Evolutionary conservation across 495 filamentous ascomycete genomes (phyloP), one percentile per base, ranked within the genome.

Genomic region (Immersiella caudata): DNA sequence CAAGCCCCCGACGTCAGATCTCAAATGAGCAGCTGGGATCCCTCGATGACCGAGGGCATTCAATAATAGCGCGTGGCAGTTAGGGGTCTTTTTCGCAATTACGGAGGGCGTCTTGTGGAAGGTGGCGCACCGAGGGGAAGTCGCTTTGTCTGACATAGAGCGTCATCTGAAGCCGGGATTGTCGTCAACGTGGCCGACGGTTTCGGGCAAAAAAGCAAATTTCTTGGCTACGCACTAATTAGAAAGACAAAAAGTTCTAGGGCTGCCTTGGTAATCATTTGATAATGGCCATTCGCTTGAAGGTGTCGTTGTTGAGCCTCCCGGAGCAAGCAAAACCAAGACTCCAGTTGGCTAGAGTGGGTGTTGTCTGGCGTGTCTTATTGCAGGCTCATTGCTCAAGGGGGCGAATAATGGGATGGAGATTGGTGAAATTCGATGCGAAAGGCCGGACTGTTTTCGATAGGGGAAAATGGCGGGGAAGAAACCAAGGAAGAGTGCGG

Each of bases 391-490:
- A n/a, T 55, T 7, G 24, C 8, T n/a, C 9, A n/a, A 9, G 9
- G n/a, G n/a, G 22, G 9, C 24, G n/a, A 27, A n/a, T 22, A 12
- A n/a, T 20, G n/a, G 46, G 36, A 63, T 63, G 61, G 40, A 54
- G 52, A 54, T 63, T 62, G 36, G 46, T 16, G 20, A 46, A 63
- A 63, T 63, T 26, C 61, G 61, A 63, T 63, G 26, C 25, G n/a
- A 27, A 1, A n/a, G 27, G 29, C 3, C 52, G 11, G 40, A 46
- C 61, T 22, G 61, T 63, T 63, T 63, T 50, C 61, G 61, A 63
- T 27, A 25, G 22, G 29, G 29, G 21, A 25, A 62, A n/a, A 54
- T 63, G 24, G 61, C 49, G 61, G 22, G 61, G 49, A 50, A 27
- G 18, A 25, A 49, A 26, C 40, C 40, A 46, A 46, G 40, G 40